Evolutionary conservation across 257 asterid species (phyloP), one percentile per base, ranked within the genome.

Genomic region (Solanum phureja): DNA sequence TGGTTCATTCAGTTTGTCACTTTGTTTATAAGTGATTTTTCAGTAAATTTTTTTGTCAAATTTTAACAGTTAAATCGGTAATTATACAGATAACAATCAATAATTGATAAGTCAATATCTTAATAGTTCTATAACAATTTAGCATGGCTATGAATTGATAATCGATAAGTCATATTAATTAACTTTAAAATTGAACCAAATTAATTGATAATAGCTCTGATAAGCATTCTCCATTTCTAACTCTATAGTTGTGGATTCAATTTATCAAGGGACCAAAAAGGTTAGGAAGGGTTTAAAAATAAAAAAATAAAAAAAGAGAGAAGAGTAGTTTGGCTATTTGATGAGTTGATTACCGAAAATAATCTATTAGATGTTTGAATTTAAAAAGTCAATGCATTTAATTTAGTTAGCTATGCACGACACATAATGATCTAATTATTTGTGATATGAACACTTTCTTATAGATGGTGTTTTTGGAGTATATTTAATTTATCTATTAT

Each of bases 11-110:
- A 13, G 23, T 49, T 49, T 49, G 23, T 49, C 60, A 0, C 3
- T 5, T 52, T 52, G 1, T 52, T 52, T 52, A 0, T 16, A 52
- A 18, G 23, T 52, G 62, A 52, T 38, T 46, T 52, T 16, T 2
- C 0, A 52, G 19, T 16, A 16, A 16, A 4, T 49, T 49, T 0
- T 0, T 49, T 49, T 16, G 23, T 52, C 0, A 16, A 52, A 52
- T 0, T 52, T 52, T 52, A 52, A 16, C 8, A 1, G 0, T 5
- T 52, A 52, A 52, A 52, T 16, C 0, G 0, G 3, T 46, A 46
- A 46, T 13, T 0, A 16, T 52, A 52, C 8, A 14, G 1, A 52
- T 52, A 52, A 2, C 3, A 16, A 49, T 49, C 1, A 49, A 49
- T 49, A 52, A 52, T 6, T 52, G 3, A 52, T 18, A 16, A 52